Percentiles rank a stretch among this genome's conserved stretches.
Evolutionary conservation across 345 rosid species (phyloP).

Genomic region (Chamaenerion angustifolium): DNA sequence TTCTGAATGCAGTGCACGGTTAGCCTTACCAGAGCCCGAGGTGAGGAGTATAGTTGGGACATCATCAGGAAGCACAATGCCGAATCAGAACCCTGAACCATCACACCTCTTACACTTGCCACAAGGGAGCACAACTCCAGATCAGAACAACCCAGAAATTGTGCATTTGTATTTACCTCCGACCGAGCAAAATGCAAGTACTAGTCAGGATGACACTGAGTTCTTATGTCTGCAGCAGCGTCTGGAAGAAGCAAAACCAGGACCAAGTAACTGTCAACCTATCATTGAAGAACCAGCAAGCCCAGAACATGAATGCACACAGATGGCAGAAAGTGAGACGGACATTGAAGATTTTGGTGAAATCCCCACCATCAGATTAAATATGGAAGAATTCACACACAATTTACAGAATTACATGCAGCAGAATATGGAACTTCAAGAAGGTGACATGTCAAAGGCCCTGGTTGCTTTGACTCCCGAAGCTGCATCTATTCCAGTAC

Average conservation of each 20-base stretch:
- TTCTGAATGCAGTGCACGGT: conserved; percentile 60
- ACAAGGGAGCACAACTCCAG: conserved; percentile 7
- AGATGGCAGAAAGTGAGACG: conserved; percentile 31
- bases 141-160: conserved; percentile 11
- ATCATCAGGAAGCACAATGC: conserved; percentile 10
- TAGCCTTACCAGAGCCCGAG: conserved; percentile 66
- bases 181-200: too few relatives aligned
- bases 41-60: conserved; percentile 13
- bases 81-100: conserved; percentile 1
- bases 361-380: conserved; percentile 67
- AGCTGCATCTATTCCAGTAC: conserved; percentile 71
- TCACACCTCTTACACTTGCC: conserved; percentile 28
- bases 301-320: conserved; percentile 45
- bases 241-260: conserved; percentile 12
- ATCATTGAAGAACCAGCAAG: conserved; percentile 83
- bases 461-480: conserved; percentile 64
- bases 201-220: too few relatives aligned
- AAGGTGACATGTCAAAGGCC: conserved; percentile 53
- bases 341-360: conserved; percentile 54
- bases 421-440: conserved; percentile 55
- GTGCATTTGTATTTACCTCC: too few relatives aligned
- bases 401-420: conserved; percentile 60
- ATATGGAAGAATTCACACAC: conserved; percentile 47
- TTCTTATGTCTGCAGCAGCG: too few relatives aligned
- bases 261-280: conserved; percentile 37